Conservation (phyloP, 495 filamentous ascomycete species). For the Aspergillus heteromorphus region DNA sequence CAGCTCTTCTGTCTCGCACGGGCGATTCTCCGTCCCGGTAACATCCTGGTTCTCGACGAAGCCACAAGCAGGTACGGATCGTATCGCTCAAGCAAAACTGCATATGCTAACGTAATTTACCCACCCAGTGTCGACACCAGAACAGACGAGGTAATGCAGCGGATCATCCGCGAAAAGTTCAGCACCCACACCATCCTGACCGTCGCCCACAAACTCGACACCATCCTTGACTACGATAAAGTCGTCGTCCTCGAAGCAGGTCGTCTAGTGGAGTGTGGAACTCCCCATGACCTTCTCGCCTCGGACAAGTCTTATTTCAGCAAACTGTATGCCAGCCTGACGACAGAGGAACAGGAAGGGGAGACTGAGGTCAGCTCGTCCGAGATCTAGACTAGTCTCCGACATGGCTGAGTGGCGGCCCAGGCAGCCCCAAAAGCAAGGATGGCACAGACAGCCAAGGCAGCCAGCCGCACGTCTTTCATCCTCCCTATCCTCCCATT, state of each 20-base stretch:
- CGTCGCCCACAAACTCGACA: slow-evolving; percentile 59
- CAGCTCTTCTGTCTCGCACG: slow-evolving; percentile 63
- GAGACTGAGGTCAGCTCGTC: no score
- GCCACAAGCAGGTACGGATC: slow-evolving; percentile 44
- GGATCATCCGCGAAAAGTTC: slow-evolving; percentile 56
- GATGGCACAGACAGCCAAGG: no score
- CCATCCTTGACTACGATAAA: slow-evolving; percentile 50
- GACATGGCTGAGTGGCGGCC: no score
- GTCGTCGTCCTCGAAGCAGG: slow-evolving; percentile 45
- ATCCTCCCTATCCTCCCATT: no score
- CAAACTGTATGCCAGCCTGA: slow-evolving; percentile 24
- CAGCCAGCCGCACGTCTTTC: no score
- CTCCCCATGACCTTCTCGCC: slow-evolving; percentile 30
- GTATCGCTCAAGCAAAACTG: not conserved
- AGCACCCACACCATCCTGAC: slow-evolving; percentile 53
- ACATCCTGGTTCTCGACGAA: slow-evolving; percentile 48
- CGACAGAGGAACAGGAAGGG: slow-evolving; percentile 20
- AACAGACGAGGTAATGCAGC: slow-evolving; percentile 54
- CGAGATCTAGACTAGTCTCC: not conserved
- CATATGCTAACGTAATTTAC: slow-evolving; percentile 1
- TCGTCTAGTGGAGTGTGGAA: slow-evolving; percentile 40
- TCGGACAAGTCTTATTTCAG: slow-evolving; percentile 30
- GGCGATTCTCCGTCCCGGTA: slow-evolving; percentile 47
- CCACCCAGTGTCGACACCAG: slow-evolving; percentile 45
- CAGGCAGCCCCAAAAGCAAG: no score